A percentile compares a stretch with the other conserved stretches of the same genome.
Evolutionary conservation across 208 protist species (phyloP).

Genomic region (Trypanosoma vivax): DNA sequence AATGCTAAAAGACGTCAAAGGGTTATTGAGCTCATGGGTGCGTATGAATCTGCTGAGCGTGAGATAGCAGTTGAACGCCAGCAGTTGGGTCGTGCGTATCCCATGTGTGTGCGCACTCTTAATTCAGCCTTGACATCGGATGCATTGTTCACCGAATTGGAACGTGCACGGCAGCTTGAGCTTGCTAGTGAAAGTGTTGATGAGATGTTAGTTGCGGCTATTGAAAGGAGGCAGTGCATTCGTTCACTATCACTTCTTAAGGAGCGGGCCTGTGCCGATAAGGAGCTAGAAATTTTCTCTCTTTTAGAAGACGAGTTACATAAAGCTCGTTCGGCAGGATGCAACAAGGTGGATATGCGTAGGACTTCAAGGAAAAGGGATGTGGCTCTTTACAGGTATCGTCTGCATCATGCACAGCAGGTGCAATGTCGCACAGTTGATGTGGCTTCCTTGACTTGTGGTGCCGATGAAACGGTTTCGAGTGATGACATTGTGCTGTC

Average conservation of each 20-base stretch:
- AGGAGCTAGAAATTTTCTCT: constrained; percentile 37
- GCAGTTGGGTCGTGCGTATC: constrained; percentile 26
- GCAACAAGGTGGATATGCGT: constrained; percentile 13
- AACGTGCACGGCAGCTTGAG: constrained; percentile 28
- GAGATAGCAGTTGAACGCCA: constrained; percentile 25
- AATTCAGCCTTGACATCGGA: constrained; percentile 52
- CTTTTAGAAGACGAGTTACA: constrained; percentile 37
- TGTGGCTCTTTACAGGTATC: constrained; percentile 35
- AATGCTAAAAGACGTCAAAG: constrained; percentile 30
- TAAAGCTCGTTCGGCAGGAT: constrained; percentile 21
- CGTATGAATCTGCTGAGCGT: constrained; percentile 30
- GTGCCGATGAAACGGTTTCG: constrained; percentile 11
- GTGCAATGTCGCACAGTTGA: constrained; percentile 24
- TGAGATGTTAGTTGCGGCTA: constrained; percentile 10
- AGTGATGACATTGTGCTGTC: constrained; percentile 1
- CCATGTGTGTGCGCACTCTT: constrained; percentile 46
- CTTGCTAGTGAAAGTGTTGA: constrained; percentile 15
- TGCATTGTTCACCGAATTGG: constrained; percentile 33
- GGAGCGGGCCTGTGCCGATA: constrained; percentile 45
- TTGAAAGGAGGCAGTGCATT: constrained; percentile 33
- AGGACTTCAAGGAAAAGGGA: constrained; percentile 22
- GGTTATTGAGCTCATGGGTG: constrained; percentile 20
- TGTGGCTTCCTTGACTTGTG: constrained; percentile 14
- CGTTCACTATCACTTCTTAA: constrained; percentile 39
- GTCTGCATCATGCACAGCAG: constrained; percentile 36